Evolutionary conservation across 2,329 filamentous ascomycete species (phyloP).

Genomic region (Colletotrichum chlorophyti): DNA sequence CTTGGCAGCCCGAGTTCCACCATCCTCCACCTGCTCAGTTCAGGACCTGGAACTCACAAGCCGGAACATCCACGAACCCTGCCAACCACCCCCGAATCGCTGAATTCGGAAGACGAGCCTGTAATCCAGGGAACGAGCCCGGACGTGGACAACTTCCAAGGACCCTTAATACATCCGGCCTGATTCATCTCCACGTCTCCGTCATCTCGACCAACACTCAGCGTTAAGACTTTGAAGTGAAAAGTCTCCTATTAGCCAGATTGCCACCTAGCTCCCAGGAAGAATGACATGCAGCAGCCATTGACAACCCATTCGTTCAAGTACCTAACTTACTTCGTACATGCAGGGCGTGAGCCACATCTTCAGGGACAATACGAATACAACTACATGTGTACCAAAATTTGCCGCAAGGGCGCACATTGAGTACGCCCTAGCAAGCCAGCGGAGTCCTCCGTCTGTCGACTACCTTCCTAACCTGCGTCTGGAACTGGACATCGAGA

Average conservation of each 20-base stretch:
- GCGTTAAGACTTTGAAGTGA: too few relatives aligned
- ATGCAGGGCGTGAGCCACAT: conserved; percentile 7
- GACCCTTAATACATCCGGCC: not conserved
- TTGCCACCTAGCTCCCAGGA: not conserved
- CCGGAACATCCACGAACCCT: conserved; percentile 8
- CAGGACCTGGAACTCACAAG: conserved; percentile 6
- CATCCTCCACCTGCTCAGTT: conserved; percentile 17
- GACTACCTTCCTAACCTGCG: not conserved
- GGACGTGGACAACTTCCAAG: not conserved
- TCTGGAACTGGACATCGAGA: not conserved
- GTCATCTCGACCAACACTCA: too few relatives aligned
- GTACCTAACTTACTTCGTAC: too few relatives aligned
- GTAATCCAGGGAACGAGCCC: conserved; percentile 1
- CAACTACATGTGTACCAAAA: not conserved
- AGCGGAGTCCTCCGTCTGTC: not conserved
- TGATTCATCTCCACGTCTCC: not conserved
- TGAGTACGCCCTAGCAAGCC: conserved; percentile 2
- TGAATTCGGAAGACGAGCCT: conserved; percentile 10
- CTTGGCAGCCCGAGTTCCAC: conserved; percentile 14
- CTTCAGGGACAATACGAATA: conserved; percentile 2
- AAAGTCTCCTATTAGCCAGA: too few relatives aligned
- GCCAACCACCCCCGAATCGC: conserved; percentile 2
- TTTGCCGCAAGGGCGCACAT: conserved; percentile 2
- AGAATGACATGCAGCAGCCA: not conserved
- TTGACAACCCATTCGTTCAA: not conserved